Evolutionary conservation across 371 early-diverging fungal species (phyloP).

Genomic region (Cladochytrium tenue): DNA sequence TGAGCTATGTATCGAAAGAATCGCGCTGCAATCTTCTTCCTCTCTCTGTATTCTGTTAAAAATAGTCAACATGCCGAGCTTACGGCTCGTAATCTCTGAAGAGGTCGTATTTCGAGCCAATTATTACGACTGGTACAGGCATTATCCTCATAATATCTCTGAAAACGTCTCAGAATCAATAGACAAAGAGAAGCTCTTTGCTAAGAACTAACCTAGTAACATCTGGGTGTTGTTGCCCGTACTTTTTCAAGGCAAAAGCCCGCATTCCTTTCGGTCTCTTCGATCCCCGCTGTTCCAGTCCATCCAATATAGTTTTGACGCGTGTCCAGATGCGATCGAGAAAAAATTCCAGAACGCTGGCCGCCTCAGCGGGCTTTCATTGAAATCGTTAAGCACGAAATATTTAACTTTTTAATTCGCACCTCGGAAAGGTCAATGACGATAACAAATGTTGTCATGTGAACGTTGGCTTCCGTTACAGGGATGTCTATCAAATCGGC

Average conservation of each 20-base stretch:
- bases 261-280: slow-evolving; percentile 49
- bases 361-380: slow-evolving; percentile 32
- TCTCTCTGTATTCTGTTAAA: slow-evolving; percentile 28
- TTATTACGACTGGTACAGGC: slow-evolving; percentile 42
- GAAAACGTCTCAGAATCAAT: not conserved
- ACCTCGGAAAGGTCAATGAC: slow-evolving; percentile 48
- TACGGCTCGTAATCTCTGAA: slow-evolving; percentile 49
- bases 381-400: not conserved
- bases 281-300: slow-evolving; percentile 47
- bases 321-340: slow-evolving; percentile 26
- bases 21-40: slow-evolving; percentile 36
- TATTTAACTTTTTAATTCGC: not conserved
- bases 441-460: slow-evolving; percentile 41
- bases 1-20: slow-evolving; percentile 47
- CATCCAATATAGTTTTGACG: slow-evolving; percentile 32
- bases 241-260: slow-evolving; percentile 37
- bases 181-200: not conserved
- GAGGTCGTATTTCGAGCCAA: slow-evolving; percentile 47
- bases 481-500: slow-evolving; percentile 46
- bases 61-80: slow-evolving; percentile 9
- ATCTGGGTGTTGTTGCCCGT: slow-evolving; percentile 46
- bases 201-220: slow-evolving; percentile 14
- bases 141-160: slow-evolving; percentile 32
- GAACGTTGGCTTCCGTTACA: slow-evolving; percentile 44
- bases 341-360: slow-evolving; percentile 32